These are phyloP conservation scores for Pythium scleroteichum DNA, from an alignment of 352 stramenopile species.

Conservation along the genomic window DNA sequence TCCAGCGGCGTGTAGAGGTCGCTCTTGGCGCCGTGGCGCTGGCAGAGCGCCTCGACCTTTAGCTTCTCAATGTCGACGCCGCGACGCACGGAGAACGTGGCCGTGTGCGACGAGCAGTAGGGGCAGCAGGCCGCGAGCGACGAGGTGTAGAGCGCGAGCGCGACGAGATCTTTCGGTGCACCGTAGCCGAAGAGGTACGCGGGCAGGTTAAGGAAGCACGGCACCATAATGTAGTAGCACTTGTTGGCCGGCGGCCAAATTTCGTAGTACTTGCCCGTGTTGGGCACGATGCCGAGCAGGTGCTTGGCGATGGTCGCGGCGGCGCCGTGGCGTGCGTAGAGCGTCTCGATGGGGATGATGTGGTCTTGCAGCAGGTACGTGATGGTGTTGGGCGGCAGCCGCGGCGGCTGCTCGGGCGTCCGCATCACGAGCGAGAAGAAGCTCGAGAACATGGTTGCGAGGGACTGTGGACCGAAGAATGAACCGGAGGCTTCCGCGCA, in stretches of 20 bases:
- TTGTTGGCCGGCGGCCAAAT: constrained; percentile 26
- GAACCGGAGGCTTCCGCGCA: background rate
- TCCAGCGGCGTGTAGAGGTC: constrained; percentile 19
- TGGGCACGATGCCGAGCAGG: constrained; percentile 22
- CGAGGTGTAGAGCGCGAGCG: constrained; percentile 22
- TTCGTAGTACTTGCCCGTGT: constrained; percentile 28
- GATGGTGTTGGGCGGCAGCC: constrained; percentile 19
- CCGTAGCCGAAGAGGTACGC: constrained; percentile 25
- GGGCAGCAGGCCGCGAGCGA: constrained; percentile 22
- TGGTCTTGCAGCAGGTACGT: constrained; percentile 26
- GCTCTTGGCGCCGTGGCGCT: constrained; percentile 12
- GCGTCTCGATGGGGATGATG: constrained; percentile 18
- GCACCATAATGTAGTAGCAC: constrained; percentile 30
- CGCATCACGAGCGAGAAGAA: constrained; percentile 17
- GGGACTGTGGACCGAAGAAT: background rate
- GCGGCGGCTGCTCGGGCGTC: constrained; percentile 6
- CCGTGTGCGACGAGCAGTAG: constrained; percentile 28
- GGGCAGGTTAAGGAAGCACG: constrained; percentile 23
- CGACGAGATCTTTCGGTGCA: constrained; percentile 23
- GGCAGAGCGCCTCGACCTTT: constrained; percentile 14
- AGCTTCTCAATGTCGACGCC: constrained; percentile 20
- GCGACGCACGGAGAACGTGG: constrained; percentile 22
- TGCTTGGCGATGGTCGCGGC: constrained; percentile 22
- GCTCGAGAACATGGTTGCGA: constrained; percentile 6
- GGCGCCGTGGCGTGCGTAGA: constrained; percentile 18